These are phyloP conservation scores for Ailanthus altissimus DNA, from an alignment of 345 rosid species.

Conservation along the genomic window DNA sequence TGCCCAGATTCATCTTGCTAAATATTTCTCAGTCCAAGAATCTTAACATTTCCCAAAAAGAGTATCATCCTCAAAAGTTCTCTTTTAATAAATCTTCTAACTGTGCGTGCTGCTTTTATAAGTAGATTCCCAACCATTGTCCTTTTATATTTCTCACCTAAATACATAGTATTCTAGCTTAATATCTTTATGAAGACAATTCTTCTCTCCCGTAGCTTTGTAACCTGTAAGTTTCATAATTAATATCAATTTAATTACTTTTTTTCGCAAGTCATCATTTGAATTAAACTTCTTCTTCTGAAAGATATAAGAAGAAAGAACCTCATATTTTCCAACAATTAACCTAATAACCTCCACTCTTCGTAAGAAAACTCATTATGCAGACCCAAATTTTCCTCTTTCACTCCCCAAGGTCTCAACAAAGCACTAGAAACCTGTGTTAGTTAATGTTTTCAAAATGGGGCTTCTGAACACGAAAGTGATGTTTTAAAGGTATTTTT, in stretches of 20 bases:
- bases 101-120: neutral
- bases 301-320: neutral
- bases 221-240: neutral
- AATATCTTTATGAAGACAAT: neutral
- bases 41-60: neutral
- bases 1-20: neutral
- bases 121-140: neutral
- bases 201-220: neutral
- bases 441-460: no score
- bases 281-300: neutral
- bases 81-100: neutral
- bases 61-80: neutral
- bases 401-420: neutral
- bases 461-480: no score
- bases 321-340: neutral
- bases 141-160: neutral
- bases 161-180: neutral
- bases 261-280: neutral
- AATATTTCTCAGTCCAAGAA: neutral
- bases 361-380: neutral
- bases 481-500: no score
- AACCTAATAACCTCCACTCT: neutral
- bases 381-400: neutral
- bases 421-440: neutral
- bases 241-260: neutral